Base-by-base conservation (phyloP, 2,329 filamentous ascomycete genomes). In the Anthostomella pinea region DNA sequence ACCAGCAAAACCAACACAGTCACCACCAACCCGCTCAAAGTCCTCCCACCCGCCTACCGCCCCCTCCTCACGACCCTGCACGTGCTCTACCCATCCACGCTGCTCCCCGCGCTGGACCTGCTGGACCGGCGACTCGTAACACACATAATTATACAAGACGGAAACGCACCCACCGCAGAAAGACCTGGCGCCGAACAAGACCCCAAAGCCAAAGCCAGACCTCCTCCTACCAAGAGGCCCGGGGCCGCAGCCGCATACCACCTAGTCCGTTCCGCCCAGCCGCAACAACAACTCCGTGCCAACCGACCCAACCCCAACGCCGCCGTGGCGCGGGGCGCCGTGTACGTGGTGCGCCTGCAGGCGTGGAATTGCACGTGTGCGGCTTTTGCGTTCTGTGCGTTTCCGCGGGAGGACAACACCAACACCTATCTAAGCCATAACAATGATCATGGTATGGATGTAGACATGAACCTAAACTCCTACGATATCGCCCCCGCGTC, bases 281-380 rank as follows among this genome's bases (percentile, higher is more conserved):
- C 60, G 11, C 43, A 52, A 35, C 41, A 52, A 4, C 49, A 52
- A 64, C 51, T 52, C 49, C 54, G 44, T 37, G 38, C 50, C 45
- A 34, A 52, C 28, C 58, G 37, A 44, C 57, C 52, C n/a, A 19
- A 38, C 20, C 11, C 32, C 6, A 6, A 33, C 10, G 52, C 15
- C 49, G 46, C 25, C 16, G 20, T 10, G 14, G 35, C 11, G n/a
- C n/a, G n/a, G n/a, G n/a, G n/a, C n/a, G n/a, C n/a, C n/a, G n/a
- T 8, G 15, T 94, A 96, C 63, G 70, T 86, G 51, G 85, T 97
- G 11, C 77, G 82, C 8, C 72, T 90, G 2, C 52, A 61, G 1
- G 79, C 83, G 2, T 97, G 93, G 93, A 89, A 85, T 60, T 98
- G 93, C 63, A 87, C 80, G 1, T 98, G 93, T 66, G 84, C 89